A percentile compares a stretch with the other conserved stretches of the same genome.
phyloP scores from a whole-genome alignment of 2,329 filamentous ascomycete species.

The Neofusicoccum umdonicola region DNA sequence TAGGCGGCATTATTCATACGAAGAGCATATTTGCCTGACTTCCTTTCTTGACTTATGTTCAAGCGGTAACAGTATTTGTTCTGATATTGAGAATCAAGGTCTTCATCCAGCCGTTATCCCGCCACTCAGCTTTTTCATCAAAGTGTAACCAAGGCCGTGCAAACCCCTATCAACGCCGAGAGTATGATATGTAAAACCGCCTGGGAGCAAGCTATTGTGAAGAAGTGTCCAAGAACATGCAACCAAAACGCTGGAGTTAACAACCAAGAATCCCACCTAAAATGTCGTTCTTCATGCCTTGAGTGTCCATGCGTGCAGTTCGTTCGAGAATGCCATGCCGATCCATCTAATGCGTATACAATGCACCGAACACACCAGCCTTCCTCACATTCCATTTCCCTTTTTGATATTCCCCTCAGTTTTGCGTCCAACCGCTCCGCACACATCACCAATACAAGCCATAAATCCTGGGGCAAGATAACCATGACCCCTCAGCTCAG shows the following conservation, averaged over 20 bases:
- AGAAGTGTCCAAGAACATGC: background rate
- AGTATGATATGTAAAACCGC: background rate
- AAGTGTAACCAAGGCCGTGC: too few species aligned
- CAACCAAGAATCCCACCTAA: background rate
- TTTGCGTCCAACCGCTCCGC: too few species aligned
- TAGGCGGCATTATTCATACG: too few species aligned
- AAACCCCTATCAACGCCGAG: background rate
- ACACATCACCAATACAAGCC: too few species aligned
- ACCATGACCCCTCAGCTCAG: too few species aligned
- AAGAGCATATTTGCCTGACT: too few species aligned
- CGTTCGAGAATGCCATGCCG: background rate
- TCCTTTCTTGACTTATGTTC: too few species aligned
- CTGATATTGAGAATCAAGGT: too few species aligned
- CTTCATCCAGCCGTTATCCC: too few species aligned
- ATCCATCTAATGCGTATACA: background rate
- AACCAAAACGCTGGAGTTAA: background rate
- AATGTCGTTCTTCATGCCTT: background rate
- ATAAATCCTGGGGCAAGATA: too few species aligned
- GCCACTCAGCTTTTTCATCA: too few species aligned
- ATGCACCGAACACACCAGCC: background rate
- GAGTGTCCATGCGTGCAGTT: background rate
- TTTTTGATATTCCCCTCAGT: background rate
- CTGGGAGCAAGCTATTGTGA: background rate
- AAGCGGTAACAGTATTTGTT: too few species aligned
- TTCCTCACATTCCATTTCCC: background rate